A percentile compares a stretch with the other conserved stretches of the same genome.
These are phyloP conservation scores for Violaceomyces palustris DNA, from an alignment of 1,284 basidiomycete species.

Conservation along the genomic window DNA sequence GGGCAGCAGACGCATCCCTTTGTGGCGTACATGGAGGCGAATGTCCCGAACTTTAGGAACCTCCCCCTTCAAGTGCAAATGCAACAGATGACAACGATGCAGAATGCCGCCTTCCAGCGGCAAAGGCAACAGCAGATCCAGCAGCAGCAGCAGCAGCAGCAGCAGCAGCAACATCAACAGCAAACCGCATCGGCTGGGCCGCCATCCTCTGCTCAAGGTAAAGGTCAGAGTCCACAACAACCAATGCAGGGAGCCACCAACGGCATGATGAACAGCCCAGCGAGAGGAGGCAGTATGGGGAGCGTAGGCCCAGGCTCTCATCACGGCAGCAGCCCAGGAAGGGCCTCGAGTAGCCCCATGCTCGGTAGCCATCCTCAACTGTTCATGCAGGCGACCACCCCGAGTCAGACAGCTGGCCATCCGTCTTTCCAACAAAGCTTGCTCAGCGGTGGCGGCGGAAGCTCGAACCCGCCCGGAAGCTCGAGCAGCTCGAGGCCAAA, in stretches of 20 bases:
- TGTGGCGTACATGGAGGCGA: conserved; percentile 32
- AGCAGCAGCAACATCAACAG: background rate
- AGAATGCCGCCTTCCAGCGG: conserved; percentile 20
- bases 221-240: no score
- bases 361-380: background rate
- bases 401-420: no score
- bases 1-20: conserved; percentile 32
- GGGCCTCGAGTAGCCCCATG: background rate
- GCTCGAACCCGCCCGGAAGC: no score
- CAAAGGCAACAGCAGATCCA: conserved; percentile 4
- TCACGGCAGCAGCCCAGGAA: background rate
- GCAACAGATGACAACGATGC: conserved; percentile 33
- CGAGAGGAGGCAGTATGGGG: no score
- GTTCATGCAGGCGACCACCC: background rate
- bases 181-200: background rate
- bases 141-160: background rate
- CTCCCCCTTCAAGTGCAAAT: conserved; percentile 32
- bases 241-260: no score
- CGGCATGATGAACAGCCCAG: no score
- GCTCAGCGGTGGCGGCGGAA: no score
- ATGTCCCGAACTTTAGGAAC: conserved; percentile 18
- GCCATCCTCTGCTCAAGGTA: no score
- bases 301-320: background rate
- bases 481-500: no score
- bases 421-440: no score